A percentile compares a stretch with the other conserved stretches of the same genome.
phyloP scores from a whole-genome alignment of 1,284 basidiomycete species.

The Ustilago cynodontis region DNA sequence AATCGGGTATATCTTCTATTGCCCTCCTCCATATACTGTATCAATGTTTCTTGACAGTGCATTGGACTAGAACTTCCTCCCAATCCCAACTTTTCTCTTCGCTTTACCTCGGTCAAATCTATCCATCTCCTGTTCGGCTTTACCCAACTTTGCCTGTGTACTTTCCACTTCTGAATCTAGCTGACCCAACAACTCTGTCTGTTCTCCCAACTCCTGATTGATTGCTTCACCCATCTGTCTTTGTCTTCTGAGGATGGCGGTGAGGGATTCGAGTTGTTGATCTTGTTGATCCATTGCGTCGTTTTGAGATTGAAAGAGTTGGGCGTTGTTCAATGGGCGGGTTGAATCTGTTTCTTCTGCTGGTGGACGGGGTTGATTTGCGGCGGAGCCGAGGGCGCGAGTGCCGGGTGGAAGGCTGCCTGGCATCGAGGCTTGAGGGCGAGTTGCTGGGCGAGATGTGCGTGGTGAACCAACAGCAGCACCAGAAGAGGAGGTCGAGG shows the following conservation, averaged over 20 bases:
- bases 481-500: conserved; percentile 3
- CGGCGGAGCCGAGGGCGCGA: conserved; percentile 17
- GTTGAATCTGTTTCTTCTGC: conserved; percentile 87
- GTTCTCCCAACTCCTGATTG: conserved; percentile 81
- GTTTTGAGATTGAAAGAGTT: conserved; percentile 83
- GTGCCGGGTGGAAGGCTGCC: conserved; percentile 27
- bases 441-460: conserved; percentile 3
- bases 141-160: conserved; percentile 81
- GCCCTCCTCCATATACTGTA: not conserved
- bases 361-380: conserved; percentile 56
- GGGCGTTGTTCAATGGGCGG: conserved; percentile 84
- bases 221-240: conserved; percentile 89
- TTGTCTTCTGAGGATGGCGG: conserved; percentile 86
- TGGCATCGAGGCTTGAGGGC: conserved; percentile 16
- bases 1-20: conserved; percentile 18
- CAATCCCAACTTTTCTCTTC: conserved; percentile 28
- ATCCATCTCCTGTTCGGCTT: conserved; percentile 82
- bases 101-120: conserved; percentile 47
- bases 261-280: conserved; percentile 80
- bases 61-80: conserved; percentile 31
- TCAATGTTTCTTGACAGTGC: too few species aligned
- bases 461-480: not conserved
- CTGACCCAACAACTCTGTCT: conserved; percentile 87
- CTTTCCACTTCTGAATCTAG: conserved; percentile 80
- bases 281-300: conserved; percentile 87